Percentiles rank a stretch among this genome's conserved stretches.
phyloP scores from a whole-genome alignment of 441 rosid genomes.

The Daphne laureola region DNA sequence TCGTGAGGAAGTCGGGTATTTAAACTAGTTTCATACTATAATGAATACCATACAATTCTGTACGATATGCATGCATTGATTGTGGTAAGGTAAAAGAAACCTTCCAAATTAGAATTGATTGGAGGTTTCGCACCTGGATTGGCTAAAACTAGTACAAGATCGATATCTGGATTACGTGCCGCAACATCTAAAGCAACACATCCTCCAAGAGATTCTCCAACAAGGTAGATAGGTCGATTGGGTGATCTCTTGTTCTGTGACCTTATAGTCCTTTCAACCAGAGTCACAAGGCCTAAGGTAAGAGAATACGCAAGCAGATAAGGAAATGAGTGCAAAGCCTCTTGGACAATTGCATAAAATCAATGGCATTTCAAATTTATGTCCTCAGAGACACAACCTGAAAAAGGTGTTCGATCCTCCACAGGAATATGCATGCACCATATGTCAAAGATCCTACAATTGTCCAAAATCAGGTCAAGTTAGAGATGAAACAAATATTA shows the following conservation, averaged over 20 bases:
- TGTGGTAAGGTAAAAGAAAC: too few species aligned
- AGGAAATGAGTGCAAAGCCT: too few species aligned
- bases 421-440: conserved; percentile 66
- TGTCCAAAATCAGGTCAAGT: neutral
- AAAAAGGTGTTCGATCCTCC: conserved; percentile 43
- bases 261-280: conserved; percentile 37
- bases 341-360: too few species aligned
- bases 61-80: too few species aligned
- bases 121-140: conserved; percentile 45
- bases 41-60: too few species aligned
- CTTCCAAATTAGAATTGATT: neutral
- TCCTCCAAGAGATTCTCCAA: conserved; percentile 67
- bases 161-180: conserved; percentile 46
- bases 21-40: too few species aligned
- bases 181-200: conserved; percentile 67
- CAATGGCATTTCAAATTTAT: too few species aligned
- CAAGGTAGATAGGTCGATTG: conserved; percentile 58
- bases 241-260: conserved; percentile 27
- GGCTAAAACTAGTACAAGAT: conserved; percentile 50
- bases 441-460: conserved; percentile 48
- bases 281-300: conserved; percentile 41
- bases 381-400: conserved; percentile 18
- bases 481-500: conserved; percentile 5
- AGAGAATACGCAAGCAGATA: conserved; percentile 1
- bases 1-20: too few species aligned